Base-by-base conservation (phyloP, 768 basidiomycete genomes). In the Kondoa malvinella region DNA sequence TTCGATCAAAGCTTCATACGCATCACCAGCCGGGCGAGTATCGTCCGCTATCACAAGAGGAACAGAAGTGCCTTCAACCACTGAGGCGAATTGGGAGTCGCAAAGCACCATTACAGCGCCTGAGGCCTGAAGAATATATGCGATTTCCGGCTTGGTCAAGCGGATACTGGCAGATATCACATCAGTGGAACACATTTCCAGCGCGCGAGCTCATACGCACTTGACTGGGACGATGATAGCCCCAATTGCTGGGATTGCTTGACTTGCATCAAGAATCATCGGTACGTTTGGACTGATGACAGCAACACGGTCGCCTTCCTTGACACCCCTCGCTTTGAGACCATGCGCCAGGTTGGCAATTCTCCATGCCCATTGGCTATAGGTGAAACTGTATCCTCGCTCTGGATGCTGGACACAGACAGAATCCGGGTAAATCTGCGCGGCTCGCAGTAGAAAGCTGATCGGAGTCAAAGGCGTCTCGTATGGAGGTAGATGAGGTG, bases 301-400 rank as follows among this genome's bases (percentile, higher is more conserved):
- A 1, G 87, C 86, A 17, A 92, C 70, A 16, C 68, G 34, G 68
- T 92, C 89, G 1, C 88, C 88, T 2, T 87, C 85, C 67, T 78
- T 76, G n/a, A 92, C 83, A 1, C 88, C 89, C 3, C 80, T 80
- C 58, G 83, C 80, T 33, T 86, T 82, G 64, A 92, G 77, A 2
- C 86, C 90, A 76, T 92, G 92, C 4, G 89, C 87, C 33, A 92
- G 77, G 73, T 92, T 89, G 77, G 89, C 87, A 59, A 88, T 80
- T 27, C 90, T 83, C 70, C 89, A 88, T 0, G 88, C 82, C 88
- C 89, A 90, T 68, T 1, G 25, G 2, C 81, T 77, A 73, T 83
- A 92, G 0, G 87, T 84, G 74, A 89, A 92, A 62, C 77, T 79
- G 0, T 82, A 83, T 2, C 85, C 84, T 56, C 82, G 74, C 26